phyloP scores from a whole-genome alignment of 257 asterid species.

The Solanum medicagineum region DNA sequence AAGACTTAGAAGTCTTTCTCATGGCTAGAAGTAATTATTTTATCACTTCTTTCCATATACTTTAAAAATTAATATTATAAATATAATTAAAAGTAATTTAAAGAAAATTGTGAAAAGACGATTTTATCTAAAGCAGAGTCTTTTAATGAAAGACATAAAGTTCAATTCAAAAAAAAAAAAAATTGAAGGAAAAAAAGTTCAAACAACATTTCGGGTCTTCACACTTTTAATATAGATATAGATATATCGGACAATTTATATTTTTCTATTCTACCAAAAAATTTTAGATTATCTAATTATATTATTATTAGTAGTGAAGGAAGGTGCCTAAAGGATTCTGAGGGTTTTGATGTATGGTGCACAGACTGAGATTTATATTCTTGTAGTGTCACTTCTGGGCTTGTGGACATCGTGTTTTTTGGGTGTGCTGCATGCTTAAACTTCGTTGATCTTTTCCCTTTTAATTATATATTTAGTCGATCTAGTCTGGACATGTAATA shows the following conservation, averaged over 20 bases:
- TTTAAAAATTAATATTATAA: too few species aligned
- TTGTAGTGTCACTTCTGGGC: not conserved
- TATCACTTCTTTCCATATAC: too few species aligned
- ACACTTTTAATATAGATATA: too few species aligned
- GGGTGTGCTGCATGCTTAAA: not conserved
- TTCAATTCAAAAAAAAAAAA: too few species aligned
- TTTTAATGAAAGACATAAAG: too few species aligned
- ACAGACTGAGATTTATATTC: not conserved
- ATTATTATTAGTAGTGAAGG: not conserved
- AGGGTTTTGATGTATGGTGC: not conserved
- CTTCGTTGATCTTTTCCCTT: not conserved
- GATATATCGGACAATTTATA: not conserved
- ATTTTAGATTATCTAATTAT: not conserved
- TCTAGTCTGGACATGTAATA: constrained; percentile 1
- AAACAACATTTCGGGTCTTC: too few species aligned
- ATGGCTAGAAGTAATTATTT: too few species aligned
- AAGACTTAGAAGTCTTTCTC: too few species aligned
- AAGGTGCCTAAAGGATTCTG: not conserved
- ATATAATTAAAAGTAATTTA: too few species aligned
- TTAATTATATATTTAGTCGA: not conserved
- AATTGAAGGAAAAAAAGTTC: too few species aligned
- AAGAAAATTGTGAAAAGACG: too few species aligned
- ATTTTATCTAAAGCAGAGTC: too few species aligned
- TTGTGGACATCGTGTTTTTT: not conserved
- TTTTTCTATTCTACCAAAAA: not conserved